phyloP scores from a whole-genome alignment of 805 yeast genomes.

The Candida ipomoeae region DNA sequence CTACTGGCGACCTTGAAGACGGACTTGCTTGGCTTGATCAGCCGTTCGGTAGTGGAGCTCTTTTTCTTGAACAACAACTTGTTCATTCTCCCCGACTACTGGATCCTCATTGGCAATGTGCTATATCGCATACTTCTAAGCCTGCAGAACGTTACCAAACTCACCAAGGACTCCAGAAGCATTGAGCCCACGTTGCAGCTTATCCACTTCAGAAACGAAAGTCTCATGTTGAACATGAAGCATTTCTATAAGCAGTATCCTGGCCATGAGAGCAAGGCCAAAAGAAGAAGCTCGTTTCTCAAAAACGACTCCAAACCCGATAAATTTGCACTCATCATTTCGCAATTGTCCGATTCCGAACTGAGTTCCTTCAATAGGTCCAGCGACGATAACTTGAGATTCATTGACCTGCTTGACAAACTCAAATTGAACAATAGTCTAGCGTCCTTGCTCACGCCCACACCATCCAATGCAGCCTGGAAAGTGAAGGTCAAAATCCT shows the following conservation, averaged over 20 bases:
- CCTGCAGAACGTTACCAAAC: constrained; percentile 18
- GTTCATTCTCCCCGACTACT: constrained; percentile 60
- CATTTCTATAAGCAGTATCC: constrained; percentile 7
- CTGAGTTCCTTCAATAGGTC: constrained; percentile 17
- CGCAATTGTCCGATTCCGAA: constrained; percentile 2
- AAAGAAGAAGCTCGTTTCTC: constrained; percentile 7
- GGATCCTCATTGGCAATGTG: constrained; percentile 51
- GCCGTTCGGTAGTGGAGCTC: constrained; percentile 32
- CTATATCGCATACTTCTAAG: constrained; percentile 36
- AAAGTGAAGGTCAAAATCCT: constrained; percentile 31
- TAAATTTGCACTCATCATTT: constrained; percentile 1
- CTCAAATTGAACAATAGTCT: constrained; percentile 28
- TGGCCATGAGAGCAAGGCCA: constrained; percentile 1
- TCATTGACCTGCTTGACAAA: constrained; percentile 36
- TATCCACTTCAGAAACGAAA: constrained; percentile 66
- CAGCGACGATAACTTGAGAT: constrained; percentile 26
- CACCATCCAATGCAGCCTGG: constrained; percentile 24
- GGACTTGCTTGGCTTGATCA: constrained; percentile 28
- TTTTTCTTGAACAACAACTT: constrained; percentile 52
- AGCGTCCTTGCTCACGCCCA: constrained; percentile 25
- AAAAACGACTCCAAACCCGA: constrained; percentile 3
- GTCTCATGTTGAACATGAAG: constrained; percentile 54
- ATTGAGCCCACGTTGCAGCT: constrained; percentile 50
- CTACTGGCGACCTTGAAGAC: constrained; percentile 19
- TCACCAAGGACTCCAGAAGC: constrained; percentile 21